These are phyloP conservation scores for Trichoderma citrinoviride DNA, from an alignment of 2,329 filamentous ascomycete genomes.

Conservation along the genomic window DNA sequence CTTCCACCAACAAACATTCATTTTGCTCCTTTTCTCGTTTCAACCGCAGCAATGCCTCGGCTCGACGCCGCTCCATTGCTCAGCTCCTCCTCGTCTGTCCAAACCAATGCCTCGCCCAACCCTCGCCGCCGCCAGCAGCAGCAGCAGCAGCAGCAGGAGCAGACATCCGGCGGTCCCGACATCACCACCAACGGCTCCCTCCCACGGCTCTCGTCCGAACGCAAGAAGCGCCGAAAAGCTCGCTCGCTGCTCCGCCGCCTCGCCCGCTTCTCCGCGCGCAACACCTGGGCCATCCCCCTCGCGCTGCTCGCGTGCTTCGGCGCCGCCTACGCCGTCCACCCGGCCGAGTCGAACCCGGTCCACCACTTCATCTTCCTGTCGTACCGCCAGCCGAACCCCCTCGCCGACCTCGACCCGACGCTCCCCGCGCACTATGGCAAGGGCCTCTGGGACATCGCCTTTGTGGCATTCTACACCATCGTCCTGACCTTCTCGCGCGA, in stretches of 20 bases:
- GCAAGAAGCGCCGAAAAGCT: slow-evolving; percentile 15
- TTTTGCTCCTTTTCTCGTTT: background rate
- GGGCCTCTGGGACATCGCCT: slow-evolving; percentile 76
- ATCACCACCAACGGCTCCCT: background rate
- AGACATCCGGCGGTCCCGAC: slow-evolving; percentile 4
- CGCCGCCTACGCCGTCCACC: slow-evolving; percentile 68
- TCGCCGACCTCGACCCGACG: slow-evolving; percentile 31
- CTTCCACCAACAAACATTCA: background rate
- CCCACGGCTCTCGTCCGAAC: slow-evolving; percentile 3
- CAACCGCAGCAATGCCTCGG: slow-evolving; percentile 12
- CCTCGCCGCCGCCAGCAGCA: background rate
- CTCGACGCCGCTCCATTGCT: slow-evolving; percentile 13
- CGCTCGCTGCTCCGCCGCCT: slow-evolving; percentile 15
- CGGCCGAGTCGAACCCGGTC: slow-evolving; percentile 72
- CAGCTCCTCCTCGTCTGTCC: background rate
- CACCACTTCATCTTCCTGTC: slow-evolving; percentile 83
- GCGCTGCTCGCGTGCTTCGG: slow-evolving; percentile 62
- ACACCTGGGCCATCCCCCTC: slow-evolving; percentile 64
- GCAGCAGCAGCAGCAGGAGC: background rate
- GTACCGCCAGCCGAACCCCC: slow-evolving; percentile 52
- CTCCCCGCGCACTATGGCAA: slow-evolving; percentile 73
- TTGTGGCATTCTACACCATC: slow-evolving; percentile 82
- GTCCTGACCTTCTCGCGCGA: slow-evolving; percentile 89
- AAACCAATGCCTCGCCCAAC: background rate
- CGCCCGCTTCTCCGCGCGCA: slow-evolving; percentile 42